Evolutionary conservation across 1,284 basidiomycete genomes (phyloP).

Genomic region (Papiliotrema flavescens): DNA sequence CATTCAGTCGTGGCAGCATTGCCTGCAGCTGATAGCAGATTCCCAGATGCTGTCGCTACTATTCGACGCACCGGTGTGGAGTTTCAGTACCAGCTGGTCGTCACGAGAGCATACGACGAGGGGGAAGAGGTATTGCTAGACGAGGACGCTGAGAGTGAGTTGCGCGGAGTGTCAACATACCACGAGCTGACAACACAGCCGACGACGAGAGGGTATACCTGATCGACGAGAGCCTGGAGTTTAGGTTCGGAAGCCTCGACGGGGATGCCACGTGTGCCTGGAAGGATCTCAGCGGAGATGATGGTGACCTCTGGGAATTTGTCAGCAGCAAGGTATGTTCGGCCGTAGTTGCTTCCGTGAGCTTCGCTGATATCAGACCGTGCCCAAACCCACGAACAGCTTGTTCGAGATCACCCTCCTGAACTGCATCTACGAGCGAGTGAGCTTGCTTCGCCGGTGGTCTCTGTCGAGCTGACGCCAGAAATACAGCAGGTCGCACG

Average conservation of each 20-base stretch:
- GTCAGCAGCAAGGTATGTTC: slow-evolving; percentile 43
- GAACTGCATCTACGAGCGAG: slow-evolving; percentile 81
- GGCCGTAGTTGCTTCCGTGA: slow-evolving; percentile 48
- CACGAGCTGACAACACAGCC: slow-evolving; percentile 53
- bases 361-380: slow-evolving; percentile 58
- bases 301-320: slow-evolving; percentile 50
- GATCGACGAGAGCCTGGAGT: slow-evolving; percentile 81
- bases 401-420: slow-evolving; percentile 91
- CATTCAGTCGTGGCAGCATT: not conserved
- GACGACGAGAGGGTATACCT: slow-evolving; percentile 90
- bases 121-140: slow-evolving; percentile 91
- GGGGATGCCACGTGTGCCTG: slow-evolving; percentile 80
- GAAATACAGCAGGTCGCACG: slow-evolving; percentile 71
- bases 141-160: slow-evolving; percentile 90
- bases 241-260: slow-evolving; percentile 70
- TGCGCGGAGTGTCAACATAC: not conserved
- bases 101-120: slow-evolving; percentile 91
- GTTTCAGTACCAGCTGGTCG: slow-evolving; percentile 92
- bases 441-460: slow-evolving; percentile 17
- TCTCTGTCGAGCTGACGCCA: slow-evolving; percentile 43
- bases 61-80: slow-evolving; percentile 79
- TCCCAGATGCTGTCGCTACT: slow-evolving; percentile 91
- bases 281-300: slow-evolving; percentile 67
- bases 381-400: slow-evolving; percentile 76
- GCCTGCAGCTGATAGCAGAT: slow-evolving; percentile 55